Conservation (phyloP, 768 basidiomycete genomes). For the Ramaria sp. region DNA sequence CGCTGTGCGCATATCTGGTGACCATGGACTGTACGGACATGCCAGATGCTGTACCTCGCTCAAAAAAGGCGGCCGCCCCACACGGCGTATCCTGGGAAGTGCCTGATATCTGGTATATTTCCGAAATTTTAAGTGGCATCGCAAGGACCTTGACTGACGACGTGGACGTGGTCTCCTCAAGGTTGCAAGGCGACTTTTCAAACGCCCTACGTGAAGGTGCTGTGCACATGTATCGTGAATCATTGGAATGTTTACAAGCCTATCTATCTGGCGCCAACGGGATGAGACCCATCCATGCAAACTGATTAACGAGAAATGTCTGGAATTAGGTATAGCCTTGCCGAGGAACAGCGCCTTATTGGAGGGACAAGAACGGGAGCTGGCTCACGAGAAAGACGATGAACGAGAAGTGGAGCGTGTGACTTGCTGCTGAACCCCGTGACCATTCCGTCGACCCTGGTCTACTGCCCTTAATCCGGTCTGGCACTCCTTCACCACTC, state of each 20-base stretch:
- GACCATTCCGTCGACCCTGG: slow-evolving; percentile 18
- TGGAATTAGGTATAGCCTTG: slow-evolving; percentile 18
- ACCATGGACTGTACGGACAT: slow-evolving; percentile 23
- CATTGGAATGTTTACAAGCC: too few relatives aligned
- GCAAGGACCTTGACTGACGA: too few relatives aligned
- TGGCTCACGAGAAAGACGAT: slow-evolving; percentile 29
- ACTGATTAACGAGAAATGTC: slow-evolving; percentile 18
- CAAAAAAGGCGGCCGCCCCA: slow-evolving; percentile 21
- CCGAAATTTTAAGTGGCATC: slow-evolving; percentile 37
- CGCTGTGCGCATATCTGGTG: slow-evolving; percentile 30
- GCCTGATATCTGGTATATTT: slow-evolving; percentile 36
- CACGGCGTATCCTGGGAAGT: slow-evolving; percentile 30
- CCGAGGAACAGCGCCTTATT: slow-evolving; percentile 21
- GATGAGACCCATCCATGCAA: too few relatives aligned
- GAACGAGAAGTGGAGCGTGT: slow-evolving; percentile 32
- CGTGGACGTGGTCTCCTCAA: too few relatives aligned
- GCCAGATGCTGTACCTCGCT: slow-evolving; percentile 24
- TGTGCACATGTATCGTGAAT: too few relatives aligned
- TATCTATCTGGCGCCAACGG: too few relatives aligned
- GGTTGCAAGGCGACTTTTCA: too few relatives aligned
- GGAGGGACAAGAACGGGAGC: slow-evolving; percentile 43
- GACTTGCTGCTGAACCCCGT: slow-evolving; percentile 18
- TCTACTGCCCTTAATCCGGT: slow-evolving; percentile 19
- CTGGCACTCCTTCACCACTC: slow-evolving; percentile 13
- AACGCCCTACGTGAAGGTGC: too few relatives aligned